These are phyloP conservation scores for Cicer judaicum DNA, from an alignment of 306 rosid genomes.

Conservation along the genomic window DNA sequence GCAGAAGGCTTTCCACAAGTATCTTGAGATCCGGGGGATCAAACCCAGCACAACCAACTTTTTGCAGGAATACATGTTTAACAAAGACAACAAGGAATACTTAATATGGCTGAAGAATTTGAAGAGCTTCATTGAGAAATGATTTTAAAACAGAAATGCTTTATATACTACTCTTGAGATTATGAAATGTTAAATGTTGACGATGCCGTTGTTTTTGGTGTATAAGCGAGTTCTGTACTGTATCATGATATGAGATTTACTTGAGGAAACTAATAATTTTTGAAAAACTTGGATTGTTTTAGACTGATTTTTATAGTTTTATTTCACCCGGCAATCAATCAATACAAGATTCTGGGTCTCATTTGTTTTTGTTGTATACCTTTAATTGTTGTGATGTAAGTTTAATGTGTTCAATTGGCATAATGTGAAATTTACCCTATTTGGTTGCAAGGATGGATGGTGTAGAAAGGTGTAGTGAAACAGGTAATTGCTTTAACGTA, in stretches of 20 bases:
- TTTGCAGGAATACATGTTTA: conserved; percentile 73
- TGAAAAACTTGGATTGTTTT: conserved; percentile 10
- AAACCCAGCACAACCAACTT: conserved; percentile 58
- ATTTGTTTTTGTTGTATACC: neutral
- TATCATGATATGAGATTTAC: conserved; percentile 27
- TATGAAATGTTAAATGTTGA: conserved; percentile 32
- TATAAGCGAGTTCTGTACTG: conserved; percentile 16
- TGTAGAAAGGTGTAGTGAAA: no score
- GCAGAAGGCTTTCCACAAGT: conserved; percentile 79
- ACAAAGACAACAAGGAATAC: conserved; percentile 73
- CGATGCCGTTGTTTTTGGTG: conserved; percentile 22
- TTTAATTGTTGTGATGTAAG: conserved; percentile 15
- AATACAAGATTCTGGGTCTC: neutral
- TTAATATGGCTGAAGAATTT: conserved; percentile 77
- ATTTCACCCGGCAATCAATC: neutral
- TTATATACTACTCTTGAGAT: neutral
- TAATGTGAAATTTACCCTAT: no score
- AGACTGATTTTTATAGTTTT: neutral
- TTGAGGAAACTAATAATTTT: conserved; percentile 29
- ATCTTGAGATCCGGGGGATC: conserved; percentile 81
- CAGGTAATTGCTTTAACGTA: no score
- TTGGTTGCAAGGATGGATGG: no score
- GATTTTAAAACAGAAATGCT: conserved; percentile 27
- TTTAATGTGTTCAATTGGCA: neutral
- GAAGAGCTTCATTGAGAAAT: conserved; percentile 73